These are phyloP conservation scores for Rhynchospora pubera DNA, from an alignment of 176 grass and related monocot genomes.

Conservation along the genomic window DNA sequence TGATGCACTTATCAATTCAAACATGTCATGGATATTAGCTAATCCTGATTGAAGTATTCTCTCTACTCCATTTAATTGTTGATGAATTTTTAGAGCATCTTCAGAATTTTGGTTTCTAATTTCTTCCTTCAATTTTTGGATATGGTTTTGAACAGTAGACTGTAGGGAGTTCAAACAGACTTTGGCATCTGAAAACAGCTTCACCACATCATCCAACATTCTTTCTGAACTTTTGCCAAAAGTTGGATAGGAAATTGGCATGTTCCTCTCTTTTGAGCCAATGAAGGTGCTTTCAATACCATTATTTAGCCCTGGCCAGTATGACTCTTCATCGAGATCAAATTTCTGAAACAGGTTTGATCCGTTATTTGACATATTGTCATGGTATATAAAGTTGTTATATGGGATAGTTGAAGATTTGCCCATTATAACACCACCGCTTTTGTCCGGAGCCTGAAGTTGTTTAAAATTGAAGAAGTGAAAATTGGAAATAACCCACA, in stretches of 20 bases:
- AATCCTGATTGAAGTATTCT: conserved; percentile 48
- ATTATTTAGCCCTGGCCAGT: conserved; percentile 32
- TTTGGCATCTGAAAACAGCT: conserved; percentile 16
- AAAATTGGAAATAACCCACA: conserved; percentile 1
- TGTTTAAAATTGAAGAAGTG: neutral
- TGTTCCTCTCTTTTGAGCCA: conserved; percentile 20
- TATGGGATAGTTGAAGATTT: neutral
- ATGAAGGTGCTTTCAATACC: conserved; percentile 19
- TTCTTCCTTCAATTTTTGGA: conserved; percentile 52
- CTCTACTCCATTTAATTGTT: conserved; percentile 49
- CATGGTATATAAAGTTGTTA: conserved; percentile 8
- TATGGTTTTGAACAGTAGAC: conserved; percentile 31
- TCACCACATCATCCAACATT: conserved; percentile 5
- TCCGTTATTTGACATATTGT: conserved; percentile 16
- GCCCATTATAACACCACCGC: neutral
- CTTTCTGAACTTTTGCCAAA: conserved; percentile 15
- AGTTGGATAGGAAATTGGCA: conserved; percentile 14
- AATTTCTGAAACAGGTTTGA: conserved; percentile 31
- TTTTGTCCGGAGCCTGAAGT: conserved; percentile 21
- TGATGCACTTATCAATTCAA: conserved; percentile 37
- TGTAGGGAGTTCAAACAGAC: conserved; percentile 11
- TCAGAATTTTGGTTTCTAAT: conserved; percentile 34
- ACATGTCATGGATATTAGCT: conserved; percentile 46
- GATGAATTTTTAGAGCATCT: conserved; percentile 38
- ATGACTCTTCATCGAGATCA: conserved; percentile 36